Conservation (phyloP, 208 protist genomes). For the Hexamita inflata region DNA sequence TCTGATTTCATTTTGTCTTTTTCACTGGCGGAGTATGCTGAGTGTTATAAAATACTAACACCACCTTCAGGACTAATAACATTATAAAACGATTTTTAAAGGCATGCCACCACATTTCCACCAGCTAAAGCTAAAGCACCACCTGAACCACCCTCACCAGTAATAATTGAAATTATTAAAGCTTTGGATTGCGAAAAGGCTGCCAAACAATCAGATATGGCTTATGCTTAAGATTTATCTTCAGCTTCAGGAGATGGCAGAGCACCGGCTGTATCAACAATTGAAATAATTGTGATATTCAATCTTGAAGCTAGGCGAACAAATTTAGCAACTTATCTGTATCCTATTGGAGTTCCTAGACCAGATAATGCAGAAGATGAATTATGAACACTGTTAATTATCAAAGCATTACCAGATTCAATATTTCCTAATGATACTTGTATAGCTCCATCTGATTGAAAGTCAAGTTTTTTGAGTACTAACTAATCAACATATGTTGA, state of each 20-base stretch:
- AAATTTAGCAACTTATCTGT: background rate
- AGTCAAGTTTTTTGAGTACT: too few relatives aligned
- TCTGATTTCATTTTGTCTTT: constrained; percentile 36
- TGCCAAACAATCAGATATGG: constrained; percentile 7
- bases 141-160: constrained; percentile 46
- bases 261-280: constrained; percentile 21
- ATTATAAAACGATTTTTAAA: constrained; percentile 36
- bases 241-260: constrained; percentile 10
- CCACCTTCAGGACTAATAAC: constrained; percentile 48
- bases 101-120: constrained; percentile 43
- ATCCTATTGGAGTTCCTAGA: constrained; percentile 19
- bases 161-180: constrained; percentile 38
- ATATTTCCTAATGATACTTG: too few relatives aligned
- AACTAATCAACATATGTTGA: too few relatives aligned
- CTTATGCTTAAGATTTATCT: constrained; percentile 7
- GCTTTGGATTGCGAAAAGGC: background rate
- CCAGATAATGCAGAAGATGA: too few relatives aligned
- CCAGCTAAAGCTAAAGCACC: constrained; percentile 44
- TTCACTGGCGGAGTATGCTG: constrained; percentile 38
- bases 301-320: background rate
- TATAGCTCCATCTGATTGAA: too few relatives aligned
- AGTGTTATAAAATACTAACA: constrained; percentile 41
- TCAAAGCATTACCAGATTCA: too few relatives aligned
- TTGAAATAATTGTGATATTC: constrained; percentile 1
- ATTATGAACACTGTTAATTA: too few relatives aligned